phyloP scores from a whole-genome alignment of 345 rosid species.

The Orychophragmus violaceus region DNA sequence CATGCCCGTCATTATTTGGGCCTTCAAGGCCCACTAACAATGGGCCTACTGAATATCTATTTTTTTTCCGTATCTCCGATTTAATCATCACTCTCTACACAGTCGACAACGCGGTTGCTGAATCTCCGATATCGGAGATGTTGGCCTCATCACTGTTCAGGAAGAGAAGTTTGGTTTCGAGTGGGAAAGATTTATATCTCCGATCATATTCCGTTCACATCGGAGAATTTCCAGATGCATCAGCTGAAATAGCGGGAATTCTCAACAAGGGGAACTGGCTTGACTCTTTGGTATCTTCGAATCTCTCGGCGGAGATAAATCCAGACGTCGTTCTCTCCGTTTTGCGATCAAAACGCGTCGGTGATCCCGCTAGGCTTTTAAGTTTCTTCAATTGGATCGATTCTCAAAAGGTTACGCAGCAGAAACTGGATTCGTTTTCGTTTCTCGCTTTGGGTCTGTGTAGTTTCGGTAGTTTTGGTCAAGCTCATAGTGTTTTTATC shows the following conservation, averaged over 20 bases:
- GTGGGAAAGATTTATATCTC: not conserved
- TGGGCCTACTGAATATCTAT: not conserved
- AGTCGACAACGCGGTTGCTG: constrained; percentile 13
- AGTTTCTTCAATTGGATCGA: constrained; percentile 61
- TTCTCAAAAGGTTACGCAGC: constrained; percentile 32
- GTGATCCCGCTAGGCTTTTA: constrained; percentile 50
- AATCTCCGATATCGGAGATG: constrained; percentile 15
- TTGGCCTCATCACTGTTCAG: constrained; percentile 5
- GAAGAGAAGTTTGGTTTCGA: not conserved
- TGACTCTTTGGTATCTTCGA: constrained; percentile 35
- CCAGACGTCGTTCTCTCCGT: constrained; percentile 62
- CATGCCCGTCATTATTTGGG: not conserved
- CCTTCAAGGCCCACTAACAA: not conserved
- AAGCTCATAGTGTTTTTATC: constrained; percentile 37
- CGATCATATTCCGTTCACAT: constrained; percentile 26
- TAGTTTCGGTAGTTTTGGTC: constrained; percentile 35
- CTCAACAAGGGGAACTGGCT: constrained; percentile 50
- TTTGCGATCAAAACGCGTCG: constrained; percentile 37
- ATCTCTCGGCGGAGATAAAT: constrained; percentile 34
- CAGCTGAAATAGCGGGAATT: constrained; percentile 35
- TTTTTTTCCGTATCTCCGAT: not conserved
- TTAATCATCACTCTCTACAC: not conserved
- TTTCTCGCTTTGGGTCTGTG: constrained; percentile 46
- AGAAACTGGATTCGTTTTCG: constrained; percentile 48
- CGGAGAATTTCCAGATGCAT: not conserved